These are phyloP conservation scores for Pseudomicrostroma phylloplanum DNA, from an alignment of 1,284 basidiomycete species.

Conservation along the genomic window DNA sequence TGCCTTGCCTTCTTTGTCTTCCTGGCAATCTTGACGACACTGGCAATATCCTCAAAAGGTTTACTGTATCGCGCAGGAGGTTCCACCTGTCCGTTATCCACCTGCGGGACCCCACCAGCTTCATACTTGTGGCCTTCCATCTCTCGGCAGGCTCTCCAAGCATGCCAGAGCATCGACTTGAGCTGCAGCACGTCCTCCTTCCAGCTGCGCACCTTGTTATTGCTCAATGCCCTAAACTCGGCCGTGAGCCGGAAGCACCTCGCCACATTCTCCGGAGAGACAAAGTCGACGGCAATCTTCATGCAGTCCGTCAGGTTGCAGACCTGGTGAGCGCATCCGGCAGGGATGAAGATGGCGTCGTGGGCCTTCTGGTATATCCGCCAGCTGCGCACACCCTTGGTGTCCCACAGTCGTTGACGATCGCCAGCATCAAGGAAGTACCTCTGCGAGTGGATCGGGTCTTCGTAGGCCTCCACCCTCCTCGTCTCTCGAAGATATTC, in stretches of 20 bases:
- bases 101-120: not conserved
- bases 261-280: conserved; percentile 81
- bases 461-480: conserved; percentile 51
- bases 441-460: conserved; percentile 85
- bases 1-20: too few relatives aligned
- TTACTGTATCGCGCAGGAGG: too few relatives aligned
- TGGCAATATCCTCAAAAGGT: too few relatives aligned
- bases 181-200: conserved; percentile 90
- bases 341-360: conserved; percentile 92
- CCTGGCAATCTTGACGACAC: too few relatives aligned
- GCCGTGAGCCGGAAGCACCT: conserved; percentile 74
- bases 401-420: conserved; percentile 64
- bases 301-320: conserved; percentile 83
- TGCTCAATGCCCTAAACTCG: conserved; percentile 84
- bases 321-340: conserved; percentile 89
- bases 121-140: conserved; percentile 13
- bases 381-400: conserved; percentile 68
- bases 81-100: too few relatives aligned
- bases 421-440: conserved; percentile 72
- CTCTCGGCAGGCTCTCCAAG: conserved; percentile 56
- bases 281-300: conserved; percentile 94
- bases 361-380: conserved; percentile 81
- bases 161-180: conserved; percentile 80
- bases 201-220: conserved; percentile 64
- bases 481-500: conserved; percentile 60